A percentile compares a stretch with the other conserved stretches of the same genome.
phyloP scores from a whole-genome alignment of 306 rosid species.

The Vigna angularis region DNA sequence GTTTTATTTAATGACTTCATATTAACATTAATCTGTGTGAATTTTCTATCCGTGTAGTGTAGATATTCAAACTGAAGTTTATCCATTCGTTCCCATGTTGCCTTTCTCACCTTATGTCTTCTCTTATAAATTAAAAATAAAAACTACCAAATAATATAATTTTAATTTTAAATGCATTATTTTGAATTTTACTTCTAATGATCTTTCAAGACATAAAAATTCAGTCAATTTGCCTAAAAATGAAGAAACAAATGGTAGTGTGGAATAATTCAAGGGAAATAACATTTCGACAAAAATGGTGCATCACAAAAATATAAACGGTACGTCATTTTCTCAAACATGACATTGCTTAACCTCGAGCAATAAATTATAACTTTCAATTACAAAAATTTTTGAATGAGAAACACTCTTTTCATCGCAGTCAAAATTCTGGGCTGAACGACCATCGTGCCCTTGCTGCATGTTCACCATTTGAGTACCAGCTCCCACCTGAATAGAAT shows the following conservation, averaged over 20 bases:
- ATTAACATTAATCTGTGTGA: not conserved
- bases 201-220: no score
- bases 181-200: no score
- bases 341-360: not conserved
- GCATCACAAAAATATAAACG: not conserved
- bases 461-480: conserved; percentile 16
- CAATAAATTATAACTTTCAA: not conserved
- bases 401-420: not conserved
- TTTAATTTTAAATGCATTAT: no score
- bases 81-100: not conserved
- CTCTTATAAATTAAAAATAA: no score
- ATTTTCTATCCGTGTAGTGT: not conserved
- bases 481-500: conserved; percentile 24
- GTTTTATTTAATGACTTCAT: not conserved
- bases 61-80: not conserved
- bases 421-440: conserved; percentile 26
- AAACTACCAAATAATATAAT: not conserved
- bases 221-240: no score
- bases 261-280: not conserved
- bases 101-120: not conserved
- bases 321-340: conserved; percentile 5
- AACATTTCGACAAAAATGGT: not conserved
- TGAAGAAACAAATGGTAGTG: not conserved
- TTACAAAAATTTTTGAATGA: not conserved
- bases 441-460: conserved; percentile 23